Base-by-base conservation (phyloP, 805 yeast species). In the Pichia exigua region DNA sequence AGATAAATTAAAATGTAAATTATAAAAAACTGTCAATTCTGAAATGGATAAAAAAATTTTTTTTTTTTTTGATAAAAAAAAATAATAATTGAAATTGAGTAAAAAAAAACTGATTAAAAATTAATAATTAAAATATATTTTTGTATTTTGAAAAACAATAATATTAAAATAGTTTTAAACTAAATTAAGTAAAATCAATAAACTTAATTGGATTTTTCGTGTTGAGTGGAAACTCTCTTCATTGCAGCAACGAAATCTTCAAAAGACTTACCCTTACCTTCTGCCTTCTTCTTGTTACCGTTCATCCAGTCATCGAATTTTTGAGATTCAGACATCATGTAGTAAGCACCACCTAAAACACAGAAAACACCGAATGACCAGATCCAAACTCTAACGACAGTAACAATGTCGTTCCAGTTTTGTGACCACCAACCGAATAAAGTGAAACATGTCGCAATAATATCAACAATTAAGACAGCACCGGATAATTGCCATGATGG, bases 291-390 rank as follows among this genome's bases (percentile, higher is more conserved):
- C 61, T 83, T 77, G 75, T 79, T 82, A 76, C 94, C 90, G 78
- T 86, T 86, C 83, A 87, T 84, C 71, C 85, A 72, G 77, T 83
- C 80, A 76, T 86, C 95, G 68, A 86, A 86, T 57, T 82, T 78
- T 66, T 81, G 83, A 55, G 92, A 85, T 65, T 75, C 81, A 59
- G 92, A 81, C 96, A 90, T 87, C 72, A 87, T 70, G 85, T 86
- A 91, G 87, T 90, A 90, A 67, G 92, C 87, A 81, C 96, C 97
- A 73, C 96, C 96, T 78, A 89, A 74, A 74, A 84, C 81, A 80
- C 96, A 90, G 92, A 90, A 90, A 74, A 87, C 85, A 81, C 97
- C 97, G 78, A 90, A 85, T 57, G 97, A 89, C 88, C 87, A 89
- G 70, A 90, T 75, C 94, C 94, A 90, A 74, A 86, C 82, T 80